phyloP scores from a whole-genome alignment of 2,329 filamentous ascomycete genomes.

The Aspergillus vadensis region DNA sequence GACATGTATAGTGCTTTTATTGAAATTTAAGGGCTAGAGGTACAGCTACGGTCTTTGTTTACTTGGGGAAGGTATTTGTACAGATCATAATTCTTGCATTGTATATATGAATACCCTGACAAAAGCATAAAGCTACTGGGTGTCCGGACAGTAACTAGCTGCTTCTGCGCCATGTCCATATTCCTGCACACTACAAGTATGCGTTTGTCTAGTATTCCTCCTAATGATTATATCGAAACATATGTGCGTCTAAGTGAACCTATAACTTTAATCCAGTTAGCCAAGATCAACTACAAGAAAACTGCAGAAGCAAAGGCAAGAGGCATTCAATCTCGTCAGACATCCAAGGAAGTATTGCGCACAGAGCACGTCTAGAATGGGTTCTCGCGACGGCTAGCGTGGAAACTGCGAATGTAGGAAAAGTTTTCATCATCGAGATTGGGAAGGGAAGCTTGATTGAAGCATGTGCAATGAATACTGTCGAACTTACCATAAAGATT shows the following conservation, averaged over 20 bases:
- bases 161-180: not conserved
- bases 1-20: not conserved
- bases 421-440: conserved; percentile 42
- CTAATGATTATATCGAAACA: not conserved
- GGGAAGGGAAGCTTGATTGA: not conserved
- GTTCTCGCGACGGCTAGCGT: conserved; percentile 43
- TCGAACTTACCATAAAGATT: not conserved
- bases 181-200: no score
- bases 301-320: not conserved
- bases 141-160: no score
- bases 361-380: conserved; percentile 36
- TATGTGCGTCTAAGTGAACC: not conserved
- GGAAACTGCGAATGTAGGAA: conserved; percentile 48
- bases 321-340: conserved; percentile 27
- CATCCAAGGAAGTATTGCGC: conserved; percentile 45
- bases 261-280: not conserved
- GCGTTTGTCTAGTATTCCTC: not conserved
- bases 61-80: not conserved
- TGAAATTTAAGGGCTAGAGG: not conserved
- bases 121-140: not conserved
- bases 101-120: not conserved
- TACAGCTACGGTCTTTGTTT: not conserved
- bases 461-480: not conserved
- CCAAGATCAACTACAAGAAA: not conserved
- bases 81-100: not conserved